Conservation (phyloP, 805 yeast species). For the Saccharomycopsis sp. region DNA sequence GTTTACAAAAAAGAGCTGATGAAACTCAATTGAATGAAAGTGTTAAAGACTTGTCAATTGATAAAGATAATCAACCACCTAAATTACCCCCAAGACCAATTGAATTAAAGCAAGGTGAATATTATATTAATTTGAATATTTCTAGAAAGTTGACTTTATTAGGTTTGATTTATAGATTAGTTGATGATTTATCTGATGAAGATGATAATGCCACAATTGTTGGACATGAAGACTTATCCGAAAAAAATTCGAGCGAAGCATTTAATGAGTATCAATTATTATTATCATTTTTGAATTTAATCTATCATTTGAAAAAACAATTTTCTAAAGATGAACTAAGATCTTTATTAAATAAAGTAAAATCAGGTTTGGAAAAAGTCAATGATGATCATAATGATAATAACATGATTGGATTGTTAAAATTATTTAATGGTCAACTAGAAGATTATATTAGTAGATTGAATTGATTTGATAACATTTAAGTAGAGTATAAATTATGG, state of each 20-base stretch:
- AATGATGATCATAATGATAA: not conserved
- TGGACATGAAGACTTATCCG: not conserved
- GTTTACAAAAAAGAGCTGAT: slow-evolving; percentile 27
- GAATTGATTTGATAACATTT: too few relatives aligned
- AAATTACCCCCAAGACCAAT: slow-evolving; percentile 31
- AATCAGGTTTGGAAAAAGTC: not conserved
- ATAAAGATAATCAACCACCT: slow-evolving; percentile 20
- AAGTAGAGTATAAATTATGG: too few relatives aligned
- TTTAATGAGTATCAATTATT: slow-evolving; percentile 29
- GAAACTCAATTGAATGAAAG: not conserved
- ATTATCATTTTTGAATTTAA: slow-evolving; percentile 47
- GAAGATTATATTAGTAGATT: not conserved
- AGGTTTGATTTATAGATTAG: slow-evolving; percentile 29
- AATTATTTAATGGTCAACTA: slow-evolving; percentile 9
- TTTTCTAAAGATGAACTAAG: slow-evolving; percentile 25
- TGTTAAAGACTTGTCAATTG: not conserved
- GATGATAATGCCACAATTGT: not conserved
- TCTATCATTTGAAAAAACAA: slow-evolving; percentile 27
- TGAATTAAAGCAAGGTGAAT: slow-evolving; percentile 12
- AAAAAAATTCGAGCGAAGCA: not conserved
- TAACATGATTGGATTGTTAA: not conserved
- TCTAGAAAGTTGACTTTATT: slow-evolving; percentile 34
- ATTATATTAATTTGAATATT: slow-evolving; percentile 33
- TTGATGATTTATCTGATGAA: slow-evolving; percentile 28
- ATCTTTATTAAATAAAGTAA: slow-evolving; percentile 22